Evolutionary conservation across 257 asterid genomes (phyloP).

Genomic region (Eucommia ulmoides): DNA sequence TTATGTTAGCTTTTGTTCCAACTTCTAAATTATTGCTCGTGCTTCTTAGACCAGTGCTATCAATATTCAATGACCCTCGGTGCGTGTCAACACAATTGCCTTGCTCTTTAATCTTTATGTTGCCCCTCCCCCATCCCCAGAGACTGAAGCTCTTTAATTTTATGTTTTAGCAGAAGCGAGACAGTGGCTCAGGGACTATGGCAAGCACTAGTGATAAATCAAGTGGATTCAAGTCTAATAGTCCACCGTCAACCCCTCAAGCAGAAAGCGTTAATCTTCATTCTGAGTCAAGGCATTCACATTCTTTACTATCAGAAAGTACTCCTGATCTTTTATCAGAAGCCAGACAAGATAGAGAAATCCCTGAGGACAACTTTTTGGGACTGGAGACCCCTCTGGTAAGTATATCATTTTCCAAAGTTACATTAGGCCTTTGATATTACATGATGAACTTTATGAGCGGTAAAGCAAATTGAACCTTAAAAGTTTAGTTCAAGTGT

Average conservation of each 20-base stretch:
- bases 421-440: too few relatives aligned
- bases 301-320: slow-evolving; percentile 57
- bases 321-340: slow-evolving; percentile 48
- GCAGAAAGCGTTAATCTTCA: slow-evolving; percentile 52
- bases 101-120: too few relatives aligned
- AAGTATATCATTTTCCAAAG: slow-evolving; percentile 20
- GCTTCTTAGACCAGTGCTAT: too few relatives aligned
- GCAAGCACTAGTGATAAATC: slow-evolving; percentile 90
- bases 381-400: slow-evolving; percentile 71
- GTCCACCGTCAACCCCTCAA: slow-evolving; percentile 87
- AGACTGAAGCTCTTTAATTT: too few relatives aligned
- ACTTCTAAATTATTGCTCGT: too few relatives aligned
- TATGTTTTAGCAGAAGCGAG: slow-evolving; percentile 58
- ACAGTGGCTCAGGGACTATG: slow-evolving; percentile 59
- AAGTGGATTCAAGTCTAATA: slow-evolving; percentile 74
- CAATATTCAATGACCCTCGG: too few relatives aligned
- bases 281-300: slow-evolving; percentile 55
- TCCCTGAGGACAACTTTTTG: slow-evolving; percentile 45
- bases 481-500: too few relatives aligned
- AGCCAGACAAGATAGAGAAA: slow-evolving; percentile 40
- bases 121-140: too few relatives aligned
- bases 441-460: too few relatives aligned
- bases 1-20: too few relatives aligned
- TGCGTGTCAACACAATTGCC: too few relatives aligned
- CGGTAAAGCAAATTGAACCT: too few relatives aligned